Conservation (phyloP, 192 early-diverging fungal species). For the Coemansia sp. region DNA sequence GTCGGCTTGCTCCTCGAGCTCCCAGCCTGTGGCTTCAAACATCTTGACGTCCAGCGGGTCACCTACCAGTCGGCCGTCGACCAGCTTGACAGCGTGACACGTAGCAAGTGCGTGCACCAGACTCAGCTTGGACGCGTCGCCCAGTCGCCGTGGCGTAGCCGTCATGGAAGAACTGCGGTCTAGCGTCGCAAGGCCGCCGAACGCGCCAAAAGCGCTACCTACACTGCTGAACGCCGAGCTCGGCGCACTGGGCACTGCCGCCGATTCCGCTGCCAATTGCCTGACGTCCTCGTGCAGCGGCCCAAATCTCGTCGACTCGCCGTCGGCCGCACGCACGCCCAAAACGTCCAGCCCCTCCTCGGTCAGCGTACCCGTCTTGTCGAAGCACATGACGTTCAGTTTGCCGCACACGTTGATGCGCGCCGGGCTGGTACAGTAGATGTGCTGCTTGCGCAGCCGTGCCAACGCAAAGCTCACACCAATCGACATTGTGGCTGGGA, state of each 20-base stretch:
- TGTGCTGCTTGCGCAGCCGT: slow-evolving; percentile 72
- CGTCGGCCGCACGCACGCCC: slow-evolving; percentile 72
- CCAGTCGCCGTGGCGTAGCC: slow-evolving; percentile 33
- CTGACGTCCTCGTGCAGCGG: slow-evolving; percentile 51
- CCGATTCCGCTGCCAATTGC: slow-evolving; percentile 33
- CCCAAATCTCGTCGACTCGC: slow-evolving; percentile 42
- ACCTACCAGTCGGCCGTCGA: slow-evolving; percentile 85
- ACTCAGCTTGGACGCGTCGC: slow-evolving; percentile 42
- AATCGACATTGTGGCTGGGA: slow-evolving; percentile 97
- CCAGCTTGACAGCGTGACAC: slow-evolving; percentile 85
- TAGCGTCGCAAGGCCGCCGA: slow-evolving; percentile 32
- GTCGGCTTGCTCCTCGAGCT: slow-evolving; percentile 78
- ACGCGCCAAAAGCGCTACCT: slow-evolving; percentile 19
- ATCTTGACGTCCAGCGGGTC: slow-evolving; percentile 97
- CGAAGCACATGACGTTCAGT: slow-evolving; percentile 95
- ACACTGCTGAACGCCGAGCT: slow-evolving; percentile 54
- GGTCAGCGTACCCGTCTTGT: slow-evolving; percentile 97
- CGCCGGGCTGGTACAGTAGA: slow-evolving; percentile 93
- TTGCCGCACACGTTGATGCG: slow-evolving; percentile 96
- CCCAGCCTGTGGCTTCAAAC: slow-evolving; percentile 95
- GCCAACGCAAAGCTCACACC: slow-evolving; percentile 94
- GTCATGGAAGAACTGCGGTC: slow-evolving; percentile 48
- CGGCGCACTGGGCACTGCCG: slow-evolving; percentile 31
- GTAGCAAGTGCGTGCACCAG: slow-evolving; percentile 68
- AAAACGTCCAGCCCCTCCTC: slow-evolving; percentile 95